Percentiles rank a stretch among this genome's conserved stretches.
Conservation (phyloP, 129 eudicot genomes). For the Logfia minima region DNA sequence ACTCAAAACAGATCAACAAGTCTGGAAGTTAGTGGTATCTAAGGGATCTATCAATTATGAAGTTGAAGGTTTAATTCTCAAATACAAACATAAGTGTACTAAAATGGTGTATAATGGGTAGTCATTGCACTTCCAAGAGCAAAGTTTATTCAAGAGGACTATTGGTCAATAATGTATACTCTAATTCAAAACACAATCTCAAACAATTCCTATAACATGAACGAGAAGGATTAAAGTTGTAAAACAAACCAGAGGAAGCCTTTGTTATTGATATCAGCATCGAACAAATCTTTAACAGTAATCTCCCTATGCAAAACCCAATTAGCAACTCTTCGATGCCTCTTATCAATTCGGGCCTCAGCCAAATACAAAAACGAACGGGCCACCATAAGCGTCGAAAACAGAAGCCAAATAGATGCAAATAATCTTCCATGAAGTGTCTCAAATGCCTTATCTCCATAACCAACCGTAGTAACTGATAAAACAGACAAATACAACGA, state of each 20-base stretch:
- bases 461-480: slow-evolving; percentile 65
- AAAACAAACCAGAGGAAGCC: slow-evolving; percentile 49
- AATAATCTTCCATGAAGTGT: slow-evolving; percentile 49
- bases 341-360: slow-evolving; percentile 53
- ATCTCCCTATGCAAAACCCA: slow-evolving; percentile 55
- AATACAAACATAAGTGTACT: no score
- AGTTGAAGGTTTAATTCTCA: no score
- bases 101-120: no score
- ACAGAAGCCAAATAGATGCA: slow-evolving; percentile 56
- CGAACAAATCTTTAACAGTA: slow-evolving; percentile 46
- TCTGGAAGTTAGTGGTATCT: no score
- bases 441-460: slow-evolving; percentile 58
- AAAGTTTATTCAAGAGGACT: no score
- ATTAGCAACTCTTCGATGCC: slow-evolving; percentile 49
- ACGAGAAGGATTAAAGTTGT: background rate
- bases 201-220: background rate
- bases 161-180: no score
- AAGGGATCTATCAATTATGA: no score
- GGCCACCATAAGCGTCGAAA: slow-evolving; percentile 58
- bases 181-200: background rate
- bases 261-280: slow-evolving; percentile 54
- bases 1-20: no score
- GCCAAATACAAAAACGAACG: slow-evolving; percentile 55
- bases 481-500: slow-evolving; percentile 47
- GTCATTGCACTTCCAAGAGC: no score